These are phyloP conservation scores for Aspergillus sclerotioniger DNA, from an alignment of 495 filamentous ascomycete species.

Conservation along the genomic window DNA sequence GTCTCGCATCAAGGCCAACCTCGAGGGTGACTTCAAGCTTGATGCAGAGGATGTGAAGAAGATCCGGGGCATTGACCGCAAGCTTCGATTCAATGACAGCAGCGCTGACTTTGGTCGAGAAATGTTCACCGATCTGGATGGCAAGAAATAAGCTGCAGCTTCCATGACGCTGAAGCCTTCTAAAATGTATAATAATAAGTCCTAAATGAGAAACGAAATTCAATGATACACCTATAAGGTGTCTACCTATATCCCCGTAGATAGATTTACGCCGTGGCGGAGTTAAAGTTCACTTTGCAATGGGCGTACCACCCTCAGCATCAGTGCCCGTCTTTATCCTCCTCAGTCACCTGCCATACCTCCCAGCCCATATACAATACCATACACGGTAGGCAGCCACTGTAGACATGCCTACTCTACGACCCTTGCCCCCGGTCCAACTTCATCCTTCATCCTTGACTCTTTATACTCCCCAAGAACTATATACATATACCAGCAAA, in stretches of 20 bases:
- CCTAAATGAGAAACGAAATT: not conserved
- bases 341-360: not conserved
- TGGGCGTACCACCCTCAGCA: not conserved
- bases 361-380: not conserved
- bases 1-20: constrained; percentile 51
- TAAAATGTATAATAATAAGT: not conserved
- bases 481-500: not conserved
- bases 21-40: constrained; percentile 61
- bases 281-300: not conserved
- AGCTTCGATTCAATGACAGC: constrained; percentile 60
- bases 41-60: constrained; percentile 48
- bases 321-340: no score
- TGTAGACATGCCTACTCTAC: no score
- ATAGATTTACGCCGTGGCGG: not conserved
- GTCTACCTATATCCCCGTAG: not conserved
- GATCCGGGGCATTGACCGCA: constrained; percentile 54
- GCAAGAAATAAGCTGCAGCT: constrained; percentile 37
- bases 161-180: not conserved
- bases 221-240: not conserved
- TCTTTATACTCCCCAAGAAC: not conserved
- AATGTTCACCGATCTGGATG: constrained; percentile 62
- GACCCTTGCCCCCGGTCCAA: no score
- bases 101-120: constrained; percentile 53
- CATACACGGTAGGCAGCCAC: not conserved
- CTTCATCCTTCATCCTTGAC: no score